These are phyloP conservation scores for Talaromyces borbonicus DNA, from an alignment of 495 filamentous ascomycete species.

Conservation along the genomic window DNA sequence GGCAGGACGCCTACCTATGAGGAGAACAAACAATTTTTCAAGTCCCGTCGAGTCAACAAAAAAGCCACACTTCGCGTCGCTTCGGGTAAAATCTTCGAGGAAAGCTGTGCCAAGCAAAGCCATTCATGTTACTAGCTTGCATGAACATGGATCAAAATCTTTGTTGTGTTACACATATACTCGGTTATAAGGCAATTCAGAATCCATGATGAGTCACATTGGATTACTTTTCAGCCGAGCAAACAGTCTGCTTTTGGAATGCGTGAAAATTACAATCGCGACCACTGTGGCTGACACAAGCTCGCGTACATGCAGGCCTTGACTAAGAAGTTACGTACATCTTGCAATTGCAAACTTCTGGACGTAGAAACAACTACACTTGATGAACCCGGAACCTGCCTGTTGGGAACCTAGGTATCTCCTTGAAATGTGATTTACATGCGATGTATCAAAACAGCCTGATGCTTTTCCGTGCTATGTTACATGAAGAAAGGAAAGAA, in stretches of 20 bases:
- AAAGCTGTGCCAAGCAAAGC: too few relatives aligned
- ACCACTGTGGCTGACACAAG: neutral
- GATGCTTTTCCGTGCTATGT: neutral
- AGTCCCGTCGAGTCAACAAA: too few relatives aligned
- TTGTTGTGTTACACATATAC: neutral
- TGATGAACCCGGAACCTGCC: too few relatives aligned
- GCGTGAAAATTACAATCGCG: neutral
- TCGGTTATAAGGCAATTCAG: neutral
- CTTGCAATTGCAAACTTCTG: too few relatives aligned
- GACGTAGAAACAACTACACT: too few relatives aligned
- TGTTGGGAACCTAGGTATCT: too few relatives aligned
- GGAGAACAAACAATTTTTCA: too few relatives aligned
- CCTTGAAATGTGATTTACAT: slow-evolving; percentile 4
- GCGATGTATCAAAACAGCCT: neutral
- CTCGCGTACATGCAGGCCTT: neutral
- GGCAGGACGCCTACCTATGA: too few relatives aligned
- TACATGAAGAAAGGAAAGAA: neutral
- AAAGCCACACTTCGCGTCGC: too few relatives aligned
- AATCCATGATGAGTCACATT: neutral
- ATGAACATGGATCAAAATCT: neutral
- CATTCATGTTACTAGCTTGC: neutral
- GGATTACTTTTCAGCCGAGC: neutral
- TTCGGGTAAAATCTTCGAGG: too few relatives aligned
- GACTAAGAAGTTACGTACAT: too few relatives aligned
- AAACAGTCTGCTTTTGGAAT: slow-evolving; percentile 1